A percentile compares a stretch with the other conserved stretches of the same genome.
Conservation (phyloP, 2,329 filamentous ascomycete genomes). For the Ustilaginoidea virens region DNA sequence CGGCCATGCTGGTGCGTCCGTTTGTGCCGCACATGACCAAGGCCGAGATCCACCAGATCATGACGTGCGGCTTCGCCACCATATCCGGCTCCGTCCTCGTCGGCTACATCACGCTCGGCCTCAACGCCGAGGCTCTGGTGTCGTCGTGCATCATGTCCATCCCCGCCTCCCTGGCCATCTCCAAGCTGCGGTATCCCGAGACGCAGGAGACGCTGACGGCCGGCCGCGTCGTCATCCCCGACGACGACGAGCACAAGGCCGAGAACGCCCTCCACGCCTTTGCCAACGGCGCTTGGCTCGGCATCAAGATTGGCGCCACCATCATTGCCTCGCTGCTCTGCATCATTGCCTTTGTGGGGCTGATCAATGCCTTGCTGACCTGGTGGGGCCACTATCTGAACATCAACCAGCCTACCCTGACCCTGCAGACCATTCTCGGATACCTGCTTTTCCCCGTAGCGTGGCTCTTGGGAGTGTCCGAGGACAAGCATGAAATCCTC, state of each 20-base stretch:
- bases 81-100: slow-evolving; percentile 81
- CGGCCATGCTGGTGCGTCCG: slow-evolving; percentile 78
- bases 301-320: slow-evolving; percentile 75
- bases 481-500: slow-evolving; percentile 48
- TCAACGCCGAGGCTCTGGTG: slow-evolving; percentile 73
- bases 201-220: slow-evolving; percentile 74
- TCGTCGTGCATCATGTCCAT: slow-evolving; percentile 95
- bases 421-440: slow-evolving; percentile 59
- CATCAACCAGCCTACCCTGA: slow-evolving; percentile 51
- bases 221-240: slow-evolving; percentile 65
- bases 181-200: slow-evolving; percentile 81
- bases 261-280: slow-evolving; percentile 75
- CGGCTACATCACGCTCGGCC: slow-evolving; percentile 69
- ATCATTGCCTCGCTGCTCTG: slow-evolving; percentile 67
- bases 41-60: slow-evolving; percentile 81
- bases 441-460: slow-evolving; percentile 67
- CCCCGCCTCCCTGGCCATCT: slow-evolving; percentile 75
- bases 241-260: slow-evolving; percentile 61
- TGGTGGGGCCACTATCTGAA: slow-evolving; percentile 76
- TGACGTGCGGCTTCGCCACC: slow-evolving; percentile 85
- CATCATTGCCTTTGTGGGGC: slow-evolving; percentile 61
- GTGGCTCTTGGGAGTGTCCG: slow-evolving; percentile 66
- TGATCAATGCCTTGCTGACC: slow-evolving; percentile 61
- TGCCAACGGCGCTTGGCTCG: slow-evolving; percentile 70
- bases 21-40: slow-evolving; percentile 75